Evolutionary conservation across 805 yeast genomes (phyloP), one percentile per base, ranked within the genome.

Genomic region (Metschnikowia santaceciliae): DNA sequence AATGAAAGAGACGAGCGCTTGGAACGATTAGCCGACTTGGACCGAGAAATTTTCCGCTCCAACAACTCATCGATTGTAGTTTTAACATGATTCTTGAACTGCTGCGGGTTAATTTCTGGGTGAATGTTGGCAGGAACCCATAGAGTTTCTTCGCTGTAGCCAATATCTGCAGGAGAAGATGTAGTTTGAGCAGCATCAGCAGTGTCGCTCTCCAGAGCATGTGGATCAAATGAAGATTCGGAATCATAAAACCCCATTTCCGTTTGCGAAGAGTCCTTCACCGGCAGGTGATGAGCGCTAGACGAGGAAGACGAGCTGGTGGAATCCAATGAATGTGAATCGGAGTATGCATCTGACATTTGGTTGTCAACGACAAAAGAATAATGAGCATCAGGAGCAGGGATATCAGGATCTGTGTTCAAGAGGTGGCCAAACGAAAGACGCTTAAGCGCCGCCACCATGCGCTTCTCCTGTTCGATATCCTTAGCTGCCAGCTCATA

Each of bases 61-160:
- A 78, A 67, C 33, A 79, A 65, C 54, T 79, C 82, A 53, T 76
- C 77, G 3, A 80, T 82, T n/a, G 81, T 76, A 26, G 71, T 66
- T 51, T 84, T 84, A 42, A 87, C 83, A 62, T 86, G 86, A 56
- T 77, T 79, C 56, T 83, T 74, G 69, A 83, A 86, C 60, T 88
- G 89, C 61, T 88, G 95, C 2, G 98, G 98, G 23, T 95, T 91
- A n/a, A 92, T 79, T 60, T 88, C 92, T 1, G 98, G 98, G 65
- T 94, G 99, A 36, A 90, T 76, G 55, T 82, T 83, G 1, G 98
- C 99, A 0, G 98, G 98, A 1, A 94, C 97, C 99, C 99, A 92
- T 48, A 92, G 71, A 32, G 88, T 69, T 45, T 78, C 78, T 3
- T 50, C 56, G 8, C 43, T 38, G 33, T 22, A 46, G 11, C 39